Evolutionary conservation across 108 stramenopile species (phyloP).

Genomic region (Conticribra weissflogii): DNA sequence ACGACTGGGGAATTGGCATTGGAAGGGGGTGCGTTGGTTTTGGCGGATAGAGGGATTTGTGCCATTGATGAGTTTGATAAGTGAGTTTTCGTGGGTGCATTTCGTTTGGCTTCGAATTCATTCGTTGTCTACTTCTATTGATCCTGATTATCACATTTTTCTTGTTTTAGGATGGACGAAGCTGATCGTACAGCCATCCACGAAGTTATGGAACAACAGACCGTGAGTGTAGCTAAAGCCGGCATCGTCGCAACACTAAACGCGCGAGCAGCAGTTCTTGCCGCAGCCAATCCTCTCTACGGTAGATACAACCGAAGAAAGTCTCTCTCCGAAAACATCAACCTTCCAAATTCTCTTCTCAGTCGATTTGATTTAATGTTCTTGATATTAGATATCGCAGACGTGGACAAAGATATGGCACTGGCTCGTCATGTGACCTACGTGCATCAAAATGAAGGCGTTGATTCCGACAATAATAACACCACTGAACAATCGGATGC

Average conservation of each 20-base stretch:
- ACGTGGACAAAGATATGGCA: slow-evolving; percentile 92
- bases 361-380: slow-evolving; percentile 99
- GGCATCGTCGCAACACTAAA: slow-evolving; percentile 99
- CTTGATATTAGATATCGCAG: slow-evolving; percentile 91
- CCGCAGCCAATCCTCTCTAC: slow-evolving; percentile 99
- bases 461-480: slow-evolving; percentile 38
- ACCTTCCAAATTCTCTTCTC: slow-evolving; percentile 96
- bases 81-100: slow-evolving; percentile 32
- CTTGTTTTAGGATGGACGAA: slow-evolving; percentile 88
- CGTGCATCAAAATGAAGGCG: slow-evolving; percentile 95
- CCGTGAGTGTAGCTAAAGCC: slow-evolving; percentile 97
- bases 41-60: slow-evolving; percentile 98
- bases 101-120: background rate
- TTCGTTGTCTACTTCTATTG: background rate
- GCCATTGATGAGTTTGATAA: slow-evolving; percentile 99
- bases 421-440: slow-evolving; percentile 96
- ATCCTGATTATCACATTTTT: background rate
- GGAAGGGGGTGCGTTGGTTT: slow-evolving; percentile 98
- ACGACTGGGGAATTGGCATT: slow-evolving; percentile 96
- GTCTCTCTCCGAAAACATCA: slow-evolving; percentile 94
- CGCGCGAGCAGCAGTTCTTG: slow-evolving; percentile 97
- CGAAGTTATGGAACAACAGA: slow-evolving; percentile 99
- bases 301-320: slow-evolving; percentile 92
- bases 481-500: too few species aligned
- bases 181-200: slow-evolving; percentile 97